A percentile compares a stretch with the other conserved stretches of the same genome.
phyloP scores from a whole-genome alignment of 495 filamentous ascomycete genomes.

The Pseudevernia furfuracea region DNA sequence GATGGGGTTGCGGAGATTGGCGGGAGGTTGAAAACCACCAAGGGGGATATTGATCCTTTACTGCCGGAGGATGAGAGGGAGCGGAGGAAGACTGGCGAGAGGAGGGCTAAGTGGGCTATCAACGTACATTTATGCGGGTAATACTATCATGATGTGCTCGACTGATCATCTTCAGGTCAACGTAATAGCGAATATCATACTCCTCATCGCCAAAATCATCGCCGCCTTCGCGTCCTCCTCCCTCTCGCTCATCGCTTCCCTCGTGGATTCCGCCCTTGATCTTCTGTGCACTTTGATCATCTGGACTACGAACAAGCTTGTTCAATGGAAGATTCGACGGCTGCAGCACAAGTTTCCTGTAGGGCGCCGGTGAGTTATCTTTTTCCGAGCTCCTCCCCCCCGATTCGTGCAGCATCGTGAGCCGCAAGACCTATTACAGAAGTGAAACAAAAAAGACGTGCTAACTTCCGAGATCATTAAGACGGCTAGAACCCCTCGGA shows the following conservation, averaged over 20 bases:
- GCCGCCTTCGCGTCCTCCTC: slow-evolving; percentile 71
- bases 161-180: slow-evolving; percentile 55
- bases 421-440: no score
- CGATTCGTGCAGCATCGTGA: no score
- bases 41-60: slow-evolving; percentile 37
- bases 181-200: slow-evolving; percentile 66
- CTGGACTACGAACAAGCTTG: slow-evolving; percentile 69
- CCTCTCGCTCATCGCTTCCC: slow-evolving; percentile 76
- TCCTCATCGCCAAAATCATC: slow-evolving; percentile 70
- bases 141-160: neutral
- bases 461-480: no score
- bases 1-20: slow-evolving; percentile 40
- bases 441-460: no score
- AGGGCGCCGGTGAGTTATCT: no score
- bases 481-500: slow-evolving; percentile 65
- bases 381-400: no score
- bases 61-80: slow-evolving; percentile 44
- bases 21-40: slow-evolving; percentile 33
- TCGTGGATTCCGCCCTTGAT: slow-evolving; percentile 83
- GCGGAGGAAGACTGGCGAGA: slow-evolving; percentile 32
- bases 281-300: slow-evolving; percentile 81
- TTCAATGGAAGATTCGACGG: slow-evolving; percentile 53
- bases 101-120: slow-evolving; percentile 44
- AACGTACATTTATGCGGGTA: slow-evolving; percentile 29
- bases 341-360: slow-evolving; percentile 67